Percentiles rank a stretch among this genome's conserved stretches.
Conservation (phyloP, 2,329 filamentous ascomycete genomes). For the Sporothrix brasiliensis region DNA sequence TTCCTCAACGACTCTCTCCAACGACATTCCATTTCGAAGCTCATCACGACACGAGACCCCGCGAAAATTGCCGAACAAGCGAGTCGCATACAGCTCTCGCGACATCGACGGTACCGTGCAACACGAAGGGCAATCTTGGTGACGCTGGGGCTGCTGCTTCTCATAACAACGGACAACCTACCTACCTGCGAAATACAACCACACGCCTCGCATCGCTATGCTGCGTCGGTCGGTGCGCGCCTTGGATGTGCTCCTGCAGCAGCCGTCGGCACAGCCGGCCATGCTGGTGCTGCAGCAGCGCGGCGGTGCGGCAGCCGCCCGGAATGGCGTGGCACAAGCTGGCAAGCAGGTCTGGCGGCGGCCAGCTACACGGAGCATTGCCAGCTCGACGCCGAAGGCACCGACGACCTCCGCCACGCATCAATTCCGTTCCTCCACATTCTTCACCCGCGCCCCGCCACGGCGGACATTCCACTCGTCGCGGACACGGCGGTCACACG, state of each 20-base stretch:
- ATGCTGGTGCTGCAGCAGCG: slow-evolving; percentile 24
- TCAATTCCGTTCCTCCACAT: neutral
- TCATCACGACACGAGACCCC: neutral
- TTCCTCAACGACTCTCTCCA: neutral
- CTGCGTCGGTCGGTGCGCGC: slow-evolving; percentile 30
- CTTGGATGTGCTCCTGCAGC: slow-evolving; percentile 27
- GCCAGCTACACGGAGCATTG: slow-evolving; percentile 1
- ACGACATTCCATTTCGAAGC: neutral
- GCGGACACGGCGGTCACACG: slow-evolving; percentile 37
- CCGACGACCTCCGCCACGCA: neutral
- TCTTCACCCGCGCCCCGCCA: slow-evolving; percentile 26
- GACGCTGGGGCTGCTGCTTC: neutral
- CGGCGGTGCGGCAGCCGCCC: neutral
- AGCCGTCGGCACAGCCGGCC: slow-evolving; percentile 24
- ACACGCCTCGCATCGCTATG: slow-evolving; percentile 17
- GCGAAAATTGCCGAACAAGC: slow-evolving; percentile 12
- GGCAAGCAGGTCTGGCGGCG: neutral
- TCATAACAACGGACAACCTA: too few species aligned
- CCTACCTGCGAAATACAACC: neutral
- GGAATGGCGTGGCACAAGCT: neutral
- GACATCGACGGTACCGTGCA: too few species aligned
- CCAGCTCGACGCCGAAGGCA: neutral
- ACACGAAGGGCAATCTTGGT: too few species aligned
- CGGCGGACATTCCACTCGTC: slow-evolving; percentile 41
- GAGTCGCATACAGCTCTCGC: too few species aligned